phyloP scores from a whole-genome alignment of 495 filamentous ascomycete genomes.

The Hypomontagnella monticulosa region DNA sequence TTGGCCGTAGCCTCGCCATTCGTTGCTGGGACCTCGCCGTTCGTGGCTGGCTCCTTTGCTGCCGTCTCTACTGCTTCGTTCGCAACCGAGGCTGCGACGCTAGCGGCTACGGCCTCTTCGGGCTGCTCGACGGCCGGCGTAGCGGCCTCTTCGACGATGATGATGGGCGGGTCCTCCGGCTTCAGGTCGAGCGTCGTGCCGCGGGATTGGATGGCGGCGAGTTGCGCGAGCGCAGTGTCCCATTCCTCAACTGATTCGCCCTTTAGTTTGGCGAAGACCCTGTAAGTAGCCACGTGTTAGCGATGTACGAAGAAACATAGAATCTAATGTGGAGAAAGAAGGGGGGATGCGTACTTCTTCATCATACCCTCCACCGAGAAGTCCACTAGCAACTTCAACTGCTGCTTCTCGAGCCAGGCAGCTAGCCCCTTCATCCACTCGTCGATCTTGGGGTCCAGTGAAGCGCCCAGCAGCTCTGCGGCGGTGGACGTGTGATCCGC shows the following conservation, averaged over 20 bases:
- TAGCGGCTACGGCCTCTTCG: constrained; percentile 5
- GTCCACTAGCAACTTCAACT: constrained; percentile 4
- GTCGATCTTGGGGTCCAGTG: constrained; percentile 19
- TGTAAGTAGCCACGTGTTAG: constrained; percentile 8
- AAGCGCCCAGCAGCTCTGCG: constrained; percentile 9
- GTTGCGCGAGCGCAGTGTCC: constrained; percentile 12
- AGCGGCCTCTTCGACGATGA: constrained; percentile 1
- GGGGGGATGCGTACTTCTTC: constrained; percentile 21
- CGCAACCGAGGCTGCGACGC: too few relatives aligned
- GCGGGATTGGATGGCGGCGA: background rate
- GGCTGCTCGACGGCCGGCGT: constrained; percentile 2
- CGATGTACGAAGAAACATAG: background rate
- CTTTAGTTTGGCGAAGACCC: constrained; percentile 13
- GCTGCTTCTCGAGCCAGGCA: constrained; percentile 29
- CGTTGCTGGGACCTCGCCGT: background rate
- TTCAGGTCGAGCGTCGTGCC: constrained; percentile 3
- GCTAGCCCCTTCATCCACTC: constrained; percentile 21
- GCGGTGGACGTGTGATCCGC: constrained; percentile 10
- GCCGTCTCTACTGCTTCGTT: too few relatives aligned
- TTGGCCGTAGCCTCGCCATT: background rate
- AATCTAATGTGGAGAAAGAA: too few relatives aligned
- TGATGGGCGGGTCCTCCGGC: constrained; percentile 14
- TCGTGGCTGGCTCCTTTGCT: background rate
- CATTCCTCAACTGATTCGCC: constrained; percentile 22
- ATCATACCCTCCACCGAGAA: constrained; percentile 21